Percentiles rank a stretch among this genome's conserved stretches.
These are phyloP conservation scores for Gyromitra esculenta DNA, from an alignment of 2,329 filamentous ascomycete genomes.

Conservation along the genomic window DNA sequence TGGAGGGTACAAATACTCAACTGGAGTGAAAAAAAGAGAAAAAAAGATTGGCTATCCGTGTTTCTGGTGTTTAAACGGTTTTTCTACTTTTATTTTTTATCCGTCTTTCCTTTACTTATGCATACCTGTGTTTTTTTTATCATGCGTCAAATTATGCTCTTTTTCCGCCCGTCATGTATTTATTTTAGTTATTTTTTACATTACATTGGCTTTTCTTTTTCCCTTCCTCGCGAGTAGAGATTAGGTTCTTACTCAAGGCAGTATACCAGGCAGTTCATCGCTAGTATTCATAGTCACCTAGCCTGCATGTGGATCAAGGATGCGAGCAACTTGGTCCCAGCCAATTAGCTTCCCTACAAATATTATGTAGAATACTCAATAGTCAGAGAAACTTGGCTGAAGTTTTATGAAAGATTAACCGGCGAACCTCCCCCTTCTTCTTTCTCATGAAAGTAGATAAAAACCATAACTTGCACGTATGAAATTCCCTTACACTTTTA, in stretches of 20 bases:
- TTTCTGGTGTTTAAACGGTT: slow-evolving; percentile 38
- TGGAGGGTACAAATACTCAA: slow-evolving; percentile 3
- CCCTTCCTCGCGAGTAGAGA: background rate
- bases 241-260: background rate
- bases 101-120: slow-evolving; percentile 28
- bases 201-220: background rate
- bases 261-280: background rate
- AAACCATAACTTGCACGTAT: no score
- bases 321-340: no score
- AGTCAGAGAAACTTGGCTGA: no score
- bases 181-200: slow-evolving; percentile 21
- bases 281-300: no score
- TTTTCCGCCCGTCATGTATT: slow-evolving; percentile 22
- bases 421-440: no score
- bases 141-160: slow-evolving; percentile 24
- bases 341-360: no score
- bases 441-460: no score
- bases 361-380: no score
- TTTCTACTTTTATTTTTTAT: slow-evolving; percentile 19
- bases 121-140: slow-evolving; percentile 30
- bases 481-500: no score
- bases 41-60: slow-evolving; percentile 8
- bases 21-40: slow-evolving; percentile 9
- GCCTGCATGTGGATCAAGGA: no score
- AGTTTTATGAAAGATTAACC: no score